Evolutionary conservation across 129 eudicot species (phyloP), one percentile per base, ranked within the genome.

Genomic region (Lactuca sativa): DNA sequence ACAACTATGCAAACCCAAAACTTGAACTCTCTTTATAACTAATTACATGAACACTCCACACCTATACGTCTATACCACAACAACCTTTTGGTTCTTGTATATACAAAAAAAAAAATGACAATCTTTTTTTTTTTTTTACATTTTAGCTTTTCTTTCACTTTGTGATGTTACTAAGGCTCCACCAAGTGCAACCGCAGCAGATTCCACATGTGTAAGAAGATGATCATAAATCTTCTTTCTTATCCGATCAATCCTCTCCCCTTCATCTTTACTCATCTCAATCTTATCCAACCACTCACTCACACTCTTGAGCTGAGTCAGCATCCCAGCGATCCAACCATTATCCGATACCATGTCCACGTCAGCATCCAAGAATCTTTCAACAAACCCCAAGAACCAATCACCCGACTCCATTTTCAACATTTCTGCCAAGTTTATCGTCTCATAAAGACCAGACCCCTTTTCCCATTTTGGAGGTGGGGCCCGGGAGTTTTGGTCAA

Each of bases 171-270:
- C 52, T 66, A 73, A 95, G 0, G 72, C 57, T 59, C 77, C 70
- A 33, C 96, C 96, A 79, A 89, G 95, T 48, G 98, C 98, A 32
- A 96, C 96, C 12, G 96, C 98, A 54, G 96, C 96, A 49, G 96
- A 92, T 25, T 92, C 98, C 15, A 92, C 98, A 43, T 92, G 96
- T 2, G 96, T 86, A 5, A 92, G 96, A 71, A 92, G 98, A 70
- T 92, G 89, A 77, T 92, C 98, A 21, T 89, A 92, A 11, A 92
- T 92, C 87, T 92, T 92, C 90, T 92, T 92, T 57, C 96, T 76
- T 77, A 92, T 84, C 74, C 98, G 70, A 52, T 92, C 98, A 7
- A 92, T 74, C 6, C 90, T 89, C 62, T 69, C 81, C 30, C 69
- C 86, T 59, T 84, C 96, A 14, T 83, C 92, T 60, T 82, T 84